phyloP scores from a whole-genome alignment of 345 rosid species.

The Gossypium herbaceum region DNA sequence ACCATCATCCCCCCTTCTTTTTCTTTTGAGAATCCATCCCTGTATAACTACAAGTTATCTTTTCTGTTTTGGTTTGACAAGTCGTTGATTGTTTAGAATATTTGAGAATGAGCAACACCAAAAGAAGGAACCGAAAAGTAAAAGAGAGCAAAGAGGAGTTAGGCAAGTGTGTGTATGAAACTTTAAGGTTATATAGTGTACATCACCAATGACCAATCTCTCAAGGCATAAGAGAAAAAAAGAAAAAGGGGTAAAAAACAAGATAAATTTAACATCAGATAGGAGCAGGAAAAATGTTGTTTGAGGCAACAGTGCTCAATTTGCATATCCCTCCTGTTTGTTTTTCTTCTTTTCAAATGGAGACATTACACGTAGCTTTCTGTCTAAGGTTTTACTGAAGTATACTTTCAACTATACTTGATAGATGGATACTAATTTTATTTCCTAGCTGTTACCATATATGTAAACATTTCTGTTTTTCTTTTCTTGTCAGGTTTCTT shows the following conservation, averaged over 20 bases:
- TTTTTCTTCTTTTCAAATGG: neutral
- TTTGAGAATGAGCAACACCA: neutral
- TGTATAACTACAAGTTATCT: neutral
- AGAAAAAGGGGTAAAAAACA: neutral
- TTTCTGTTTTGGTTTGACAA: neutral
- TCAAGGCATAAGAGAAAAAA: neutral
- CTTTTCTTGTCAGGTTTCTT: conserved; percentile 40
- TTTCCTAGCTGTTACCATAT: conserved; percentile 1
- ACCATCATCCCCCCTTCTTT: neutral
- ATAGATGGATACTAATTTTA: neutral
- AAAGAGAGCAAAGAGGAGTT: neutral
- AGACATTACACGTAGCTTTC: neutral
- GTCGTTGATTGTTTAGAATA: conserved; percentile 4
- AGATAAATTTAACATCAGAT: neutral
- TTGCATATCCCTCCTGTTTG: neutral
- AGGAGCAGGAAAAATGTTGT: neutral
- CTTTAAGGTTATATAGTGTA: neutral
- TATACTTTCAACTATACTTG: neutral
- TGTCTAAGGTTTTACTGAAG: neutral
- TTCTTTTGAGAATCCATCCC: neutral
- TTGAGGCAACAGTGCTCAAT: neutral
- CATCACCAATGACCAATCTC: neutral
- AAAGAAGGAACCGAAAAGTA: neutral
- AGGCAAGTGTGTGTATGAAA: neutral
- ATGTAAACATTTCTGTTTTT: neutral